Percentiles rank a stretch among this genome's conserved stretches.
Conservation (phyloP, 75 land plant genomes). For the Larix kaempferi region DNA sequence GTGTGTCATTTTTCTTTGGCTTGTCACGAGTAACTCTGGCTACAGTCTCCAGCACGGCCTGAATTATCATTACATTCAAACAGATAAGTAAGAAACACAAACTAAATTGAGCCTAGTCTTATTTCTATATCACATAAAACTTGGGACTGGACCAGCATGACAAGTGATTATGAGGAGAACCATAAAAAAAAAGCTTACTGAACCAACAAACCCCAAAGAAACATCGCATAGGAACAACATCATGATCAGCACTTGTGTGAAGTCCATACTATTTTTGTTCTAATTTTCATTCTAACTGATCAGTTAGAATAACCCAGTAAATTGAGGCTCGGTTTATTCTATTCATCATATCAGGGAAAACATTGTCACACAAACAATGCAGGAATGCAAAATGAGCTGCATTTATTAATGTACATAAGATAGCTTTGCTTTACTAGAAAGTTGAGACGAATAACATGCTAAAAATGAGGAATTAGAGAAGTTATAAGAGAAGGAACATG, state of each 20-base stretch:
- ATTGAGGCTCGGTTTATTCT: too few species aligned
- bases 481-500: too few species aligned
- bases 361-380: too few species aligned
- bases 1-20: constrained; percentile 85
- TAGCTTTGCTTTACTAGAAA: too few species aligned
- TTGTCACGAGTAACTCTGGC: constrained; percentile 89
- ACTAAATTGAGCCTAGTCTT: not conserved
- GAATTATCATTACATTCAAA: constrained; percentile 10
- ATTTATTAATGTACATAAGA: too few species aligned
- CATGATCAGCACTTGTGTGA: not conserved
- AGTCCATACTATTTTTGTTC: too few species aligned
- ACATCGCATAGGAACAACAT: not conserved
- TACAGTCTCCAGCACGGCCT: constrained; percentile 96
- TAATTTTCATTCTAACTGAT: too few species aligned
- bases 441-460: too few species aligned
- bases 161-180: not conserved
- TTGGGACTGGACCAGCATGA: not conserved
- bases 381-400: too few species aligned
- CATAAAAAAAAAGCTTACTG: not conserved
- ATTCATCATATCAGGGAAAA: too few species aligned
- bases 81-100: not conserved
- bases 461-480: too few species aligned
- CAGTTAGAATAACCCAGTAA: too few species aligned
- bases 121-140: not conserved
- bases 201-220: not conserved